phyloP scores from a whole-genome alignment of 2,329 filamentous ascomycete genomes.

The Reticulascus tulasneorum region DNA sequence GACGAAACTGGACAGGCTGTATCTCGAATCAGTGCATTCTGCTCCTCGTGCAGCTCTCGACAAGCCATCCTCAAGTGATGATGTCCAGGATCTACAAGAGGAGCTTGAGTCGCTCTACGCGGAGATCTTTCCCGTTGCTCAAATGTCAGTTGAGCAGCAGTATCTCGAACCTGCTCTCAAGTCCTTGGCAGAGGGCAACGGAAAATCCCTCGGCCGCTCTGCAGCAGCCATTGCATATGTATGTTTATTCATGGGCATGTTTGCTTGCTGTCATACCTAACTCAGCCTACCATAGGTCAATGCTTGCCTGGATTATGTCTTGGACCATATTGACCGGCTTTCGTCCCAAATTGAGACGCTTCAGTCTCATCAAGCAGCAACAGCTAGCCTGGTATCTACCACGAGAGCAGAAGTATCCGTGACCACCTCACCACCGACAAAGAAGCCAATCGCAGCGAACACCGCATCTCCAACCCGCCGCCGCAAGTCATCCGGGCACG shows the following conservation, averaged over 20 bases:
- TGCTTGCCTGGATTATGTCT: conserved; percentile 47
- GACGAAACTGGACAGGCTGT: conserved; percentile 52
- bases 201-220: conserved; percentile 39
- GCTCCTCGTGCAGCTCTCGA: conserved; percentile 24
- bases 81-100: conserved; percentile 48
- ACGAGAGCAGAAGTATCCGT: conserved; percentile 40
- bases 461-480: conserved; percentile 30
- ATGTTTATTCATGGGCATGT: conserved; percentile 18
- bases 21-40: conserved; percentile 41
- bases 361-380: conserved; percentile 41
- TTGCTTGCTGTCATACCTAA: not conserved
- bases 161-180: conserved; percentile 57
- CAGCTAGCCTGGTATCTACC: conserved; percentile 33
- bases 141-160: conserved; percentile 68
- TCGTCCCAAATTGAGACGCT: conserved; percentile 37
- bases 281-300: conserved; percentile 38
- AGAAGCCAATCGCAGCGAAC: conserved; percentile 16
- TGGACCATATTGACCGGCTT: conserved; percentile 41
- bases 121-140: conserved; percentile 65
- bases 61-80: conserved; percentile 20
- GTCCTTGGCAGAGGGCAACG: conserved; percentile 37
- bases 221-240: conserved; percentile 49
- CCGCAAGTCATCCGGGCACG: conserved; percentile 13
- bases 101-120: conserved; percentile 67
- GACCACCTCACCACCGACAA: conserved; percentile 17